Evolutionary conservation across 2,329 filamentous ascomycete genomes (phyloP).

Genomic region (Westerdykella ornata): DNA sequence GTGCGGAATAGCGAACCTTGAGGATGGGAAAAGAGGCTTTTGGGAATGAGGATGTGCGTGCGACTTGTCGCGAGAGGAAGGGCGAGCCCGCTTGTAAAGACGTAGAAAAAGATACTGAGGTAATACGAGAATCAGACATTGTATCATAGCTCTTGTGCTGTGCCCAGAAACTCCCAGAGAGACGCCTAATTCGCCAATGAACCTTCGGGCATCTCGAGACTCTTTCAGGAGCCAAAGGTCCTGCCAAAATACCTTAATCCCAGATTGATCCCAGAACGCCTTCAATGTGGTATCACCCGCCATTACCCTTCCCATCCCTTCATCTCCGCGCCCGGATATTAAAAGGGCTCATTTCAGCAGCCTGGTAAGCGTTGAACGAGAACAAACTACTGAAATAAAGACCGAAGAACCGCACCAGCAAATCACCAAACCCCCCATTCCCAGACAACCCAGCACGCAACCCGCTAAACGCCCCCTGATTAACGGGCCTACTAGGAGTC

Average conservation of each 20-base stretch:
- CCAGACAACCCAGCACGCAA: conserved; percentile 23
- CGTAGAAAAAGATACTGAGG: neutral
- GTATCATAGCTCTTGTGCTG: no score
- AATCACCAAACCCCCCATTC: conserved; percentile 35
- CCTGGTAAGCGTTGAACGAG: conserved; percentile 39
- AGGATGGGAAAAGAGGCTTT: neutral
- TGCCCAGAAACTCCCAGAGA: no score
- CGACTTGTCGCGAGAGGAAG: neutral
- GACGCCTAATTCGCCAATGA: no score
- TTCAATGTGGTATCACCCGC: neutral
- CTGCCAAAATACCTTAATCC: neutral
- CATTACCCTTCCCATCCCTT: neutral
- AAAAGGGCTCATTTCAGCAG: conserved; percentile 42
- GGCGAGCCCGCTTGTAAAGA: neutral
- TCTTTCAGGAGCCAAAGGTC: neutral
- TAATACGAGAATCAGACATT: no score
- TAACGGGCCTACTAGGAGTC: conserved; percentile 20
- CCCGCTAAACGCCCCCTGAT: conserved; percentile 20
- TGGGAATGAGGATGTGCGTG: neutral
- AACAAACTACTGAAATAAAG: conserved; percentile 44
- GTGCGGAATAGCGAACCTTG: neutral
- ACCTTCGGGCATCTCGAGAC: neutral
- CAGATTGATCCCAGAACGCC: neutral
- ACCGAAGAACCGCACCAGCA: conserved; percentile 41
- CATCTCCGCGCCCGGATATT: conserved; percentile 29